Conservation (phyloP, 768 basidiomycete genomes). For the Vararia minispora region DNA sequence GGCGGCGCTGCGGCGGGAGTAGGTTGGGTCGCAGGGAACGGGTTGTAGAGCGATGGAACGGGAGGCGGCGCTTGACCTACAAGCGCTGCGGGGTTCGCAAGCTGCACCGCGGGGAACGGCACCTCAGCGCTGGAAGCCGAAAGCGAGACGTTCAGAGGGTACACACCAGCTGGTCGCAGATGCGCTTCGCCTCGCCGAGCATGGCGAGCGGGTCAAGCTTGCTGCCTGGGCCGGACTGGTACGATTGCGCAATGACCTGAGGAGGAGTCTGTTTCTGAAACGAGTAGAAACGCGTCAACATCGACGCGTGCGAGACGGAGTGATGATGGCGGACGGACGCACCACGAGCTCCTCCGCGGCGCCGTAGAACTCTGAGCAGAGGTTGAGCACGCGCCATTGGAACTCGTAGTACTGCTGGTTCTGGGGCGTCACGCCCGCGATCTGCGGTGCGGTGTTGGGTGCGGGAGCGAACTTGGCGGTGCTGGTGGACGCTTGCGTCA, state of each 20-base stretch:
- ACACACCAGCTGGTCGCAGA: constrained; percentile 66
- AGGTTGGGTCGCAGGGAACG: constrained; percentile 18
- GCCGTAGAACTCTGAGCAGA: constrained; percentile 79
- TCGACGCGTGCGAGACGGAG: constrained; percentile 5
- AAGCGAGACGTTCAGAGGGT: background rate
- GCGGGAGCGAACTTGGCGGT: constrained; percentile 22
- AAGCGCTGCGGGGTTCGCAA: constrained; percentile 63
- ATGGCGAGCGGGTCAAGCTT: constrained; percentile 67
- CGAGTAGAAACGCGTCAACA: constrained; percentile 1
- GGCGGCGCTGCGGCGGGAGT: constrained; percentile 21
- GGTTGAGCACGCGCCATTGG: constrained; percentile 73
- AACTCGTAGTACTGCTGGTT: constrained; percentile 80
- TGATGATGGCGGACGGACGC: constrained; percentile 22
- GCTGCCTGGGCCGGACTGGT: constrained; percentile 56
- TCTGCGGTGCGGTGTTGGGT: constrained; percentile 17
- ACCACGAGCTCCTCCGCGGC: constrained; percentile 80
- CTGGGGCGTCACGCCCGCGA: constrained; percentile 40
- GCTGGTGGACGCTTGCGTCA: constrained; percentile 31
- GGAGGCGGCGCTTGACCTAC: constrained; percentile 57
- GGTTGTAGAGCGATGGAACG: constrained; percentile 31
- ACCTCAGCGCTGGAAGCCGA: constrained; percentile 8
- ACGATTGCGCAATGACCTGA: constrained; percentile 70
- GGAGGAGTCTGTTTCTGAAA: constrained; percentile 47
- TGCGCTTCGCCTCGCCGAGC: constrained; percentile 65
- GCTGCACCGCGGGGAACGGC: constrained; percentile 27